Evolutionary conservation across 371 early-diverging fungal species (phyloP).

Genomic region (Rhizopus delemar): DNA sequence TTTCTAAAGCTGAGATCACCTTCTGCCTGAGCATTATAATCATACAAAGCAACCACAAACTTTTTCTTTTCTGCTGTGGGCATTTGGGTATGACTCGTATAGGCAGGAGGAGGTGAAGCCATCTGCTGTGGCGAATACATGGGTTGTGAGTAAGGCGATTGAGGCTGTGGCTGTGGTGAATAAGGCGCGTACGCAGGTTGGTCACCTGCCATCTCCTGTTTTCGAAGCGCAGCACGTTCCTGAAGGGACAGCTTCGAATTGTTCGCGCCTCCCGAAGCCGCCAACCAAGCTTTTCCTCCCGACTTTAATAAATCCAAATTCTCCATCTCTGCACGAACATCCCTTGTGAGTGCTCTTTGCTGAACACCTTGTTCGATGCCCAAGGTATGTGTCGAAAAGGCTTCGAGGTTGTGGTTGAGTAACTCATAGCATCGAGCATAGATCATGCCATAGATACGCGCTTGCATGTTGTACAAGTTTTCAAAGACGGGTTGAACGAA

Average conservation of each 20-base stretch:
- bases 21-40: slow-evolving; percentile 68
- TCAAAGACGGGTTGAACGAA: slow-evolving; percentile 78
- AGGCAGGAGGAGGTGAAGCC: slow-evolving; percentile 13
- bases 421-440: slow-evolving; percentile 51
- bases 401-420: slow-evolving; percentile 31
- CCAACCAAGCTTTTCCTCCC: slow-evolving; percentile 45
- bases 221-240: slow-evolving; percentile 29
- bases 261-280: slow-evolving; percentile 36
- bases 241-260: slow-evolving; percentile 33
- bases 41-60: slow-evolving; percentile 67
- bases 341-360: slow-evolving; percentile 21
- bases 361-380: slow-evolving; percentile 37
- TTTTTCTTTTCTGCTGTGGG: not conserved
- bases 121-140: not conserved
- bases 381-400: slow-evolving; percentile 35
- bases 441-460: slow-evolving; percentile 58
- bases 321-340: slow-evolving; percentile 37
- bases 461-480: slow-evolving; percentile 67
- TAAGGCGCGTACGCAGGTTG: not conserved
- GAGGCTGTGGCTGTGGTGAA: slow-evolving; percentile 2
- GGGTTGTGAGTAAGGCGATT: not conserved
- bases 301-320: slow-evolving; percentile 38
- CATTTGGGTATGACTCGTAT: not conserved
- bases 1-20: slow-evolving; percentile 71
- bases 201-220: slow-evolving; percentile 10